Evolutionary conservation across 768 basidiomycete species (phyloP).

Genomic region (Xerocomellus chrysenteron): DNA sequence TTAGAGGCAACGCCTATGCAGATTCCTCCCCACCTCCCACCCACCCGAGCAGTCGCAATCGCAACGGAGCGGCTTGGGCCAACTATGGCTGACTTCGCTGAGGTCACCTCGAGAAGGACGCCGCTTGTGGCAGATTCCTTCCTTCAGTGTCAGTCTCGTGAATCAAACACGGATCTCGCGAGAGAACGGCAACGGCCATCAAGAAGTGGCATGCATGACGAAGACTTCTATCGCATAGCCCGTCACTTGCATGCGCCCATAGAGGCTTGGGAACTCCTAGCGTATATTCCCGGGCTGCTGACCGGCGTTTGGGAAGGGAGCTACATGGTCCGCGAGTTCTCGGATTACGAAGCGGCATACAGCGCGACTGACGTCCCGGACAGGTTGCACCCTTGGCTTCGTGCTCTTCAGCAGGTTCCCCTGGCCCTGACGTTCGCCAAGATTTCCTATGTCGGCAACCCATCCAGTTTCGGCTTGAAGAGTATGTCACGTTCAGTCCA

Average conservation of each 20-base stretch:
- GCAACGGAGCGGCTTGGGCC: slow-evolving; percentile 48
- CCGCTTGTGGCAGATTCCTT: slow-evolving; percentile 50
- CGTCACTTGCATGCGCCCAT: slow-evolving; percentile 11
- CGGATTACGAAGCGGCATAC: slow-evolving; percentile 10
- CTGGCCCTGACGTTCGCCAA: slow-evolving; percentile 10
- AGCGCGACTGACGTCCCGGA: slow-evolving; percentile 14
- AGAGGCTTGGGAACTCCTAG: slow-evolving; percentile 27
- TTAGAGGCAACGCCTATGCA: slow-evolving; percentile 45
- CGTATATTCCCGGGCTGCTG: slow-evolving; percentile 45
- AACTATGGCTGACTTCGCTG: slow-evolving; percentile 51
- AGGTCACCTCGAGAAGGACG: slow-evolving; percentile 42
- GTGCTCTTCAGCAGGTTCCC: slow-evolving; percentile 11
- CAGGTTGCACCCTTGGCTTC: slow-evolving; percentile 30
- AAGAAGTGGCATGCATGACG: slow-evolving; percentile 35
- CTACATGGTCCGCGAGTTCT: slow-evolving; percentile 47
- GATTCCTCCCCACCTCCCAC: slow-evolving; percentile 51
- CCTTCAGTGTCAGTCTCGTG: slow-evolving; percentile 24
- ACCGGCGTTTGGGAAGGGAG: slow-evolving; percentile 62
- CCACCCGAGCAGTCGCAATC: slow-evolving; percentile 45
- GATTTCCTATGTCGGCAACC: slow-evolving; percentile 47
- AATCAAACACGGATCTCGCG: slow-evolving; percentile 32
- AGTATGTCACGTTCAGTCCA: slow-evolving; percentile 44
- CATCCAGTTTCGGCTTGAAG: slow-evolving; percentile 49
- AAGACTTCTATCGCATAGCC: slow-evolving; percentile 39
- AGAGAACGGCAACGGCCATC: slow-evolving; percentile 33